Percentiles rank a stretch among this genome's conserved stretches.
phyloP scores from a whole-genome alignment of 176 grass and related monocot species.

The sorghum (Sorghum bicolor) region DNA sequence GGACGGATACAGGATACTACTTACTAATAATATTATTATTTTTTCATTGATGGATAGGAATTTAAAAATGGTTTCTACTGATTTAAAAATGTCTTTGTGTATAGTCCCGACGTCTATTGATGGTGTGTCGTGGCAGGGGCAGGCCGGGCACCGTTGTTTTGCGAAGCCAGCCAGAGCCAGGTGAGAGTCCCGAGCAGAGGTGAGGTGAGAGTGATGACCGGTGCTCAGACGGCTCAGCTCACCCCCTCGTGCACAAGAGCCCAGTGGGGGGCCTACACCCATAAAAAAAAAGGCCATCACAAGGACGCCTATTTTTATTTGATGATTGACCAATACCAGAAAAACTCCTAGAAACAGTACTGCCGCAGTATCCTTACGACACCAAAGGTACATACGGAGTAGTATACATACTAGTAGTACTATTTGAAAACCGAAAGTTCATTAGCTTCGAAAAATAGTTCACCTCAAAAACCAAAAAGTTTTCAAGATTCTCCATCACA shows the following conservation, averaged over 20 bases:
- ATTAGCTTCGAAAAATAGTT: too few species aligned
- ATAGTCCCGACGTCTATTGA: neutral
- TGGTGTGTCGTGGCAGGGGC: neutral
- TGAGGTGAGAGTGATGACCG: slow-evolving; percentile 8
- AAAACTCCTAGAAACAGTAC: neutral
- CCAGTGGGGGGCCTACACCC: slow-evolving; percentile 9
- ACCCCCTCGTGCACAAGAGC: slow-evolving; percentile 41
- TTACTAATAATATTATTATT: neutral
- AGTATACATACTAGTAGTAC: too few species aligned
- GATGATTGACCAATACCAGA: neutral
- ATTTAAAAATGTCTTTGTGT: neutral
- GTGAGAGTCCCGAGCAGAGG: neutral
- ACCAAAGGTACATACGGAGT: neutral
- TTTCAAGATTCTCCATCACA: too few species aligned
- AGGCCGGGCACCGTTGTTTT: neutral
- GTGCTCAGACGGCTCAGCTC: slow-evolving; percentile 20
- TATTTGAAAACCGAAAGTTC: too few species aligned
- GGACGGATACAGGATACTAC: too few species aligned
- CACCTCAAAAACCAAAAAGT: too few species aligned
- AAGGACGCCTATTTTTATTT: neutral
- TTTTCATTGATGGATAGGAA: neutral
- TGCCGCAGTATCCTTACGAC: neutral
- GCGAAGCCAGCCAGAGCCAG: neutral
- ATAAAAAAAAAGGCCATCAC: neutral
- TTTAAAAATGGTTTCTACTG: neutral